Evolutionary conservation across 768 basidiomycete genomes (phyloP).

Genomic region (Mycena haematopus): DNA sequence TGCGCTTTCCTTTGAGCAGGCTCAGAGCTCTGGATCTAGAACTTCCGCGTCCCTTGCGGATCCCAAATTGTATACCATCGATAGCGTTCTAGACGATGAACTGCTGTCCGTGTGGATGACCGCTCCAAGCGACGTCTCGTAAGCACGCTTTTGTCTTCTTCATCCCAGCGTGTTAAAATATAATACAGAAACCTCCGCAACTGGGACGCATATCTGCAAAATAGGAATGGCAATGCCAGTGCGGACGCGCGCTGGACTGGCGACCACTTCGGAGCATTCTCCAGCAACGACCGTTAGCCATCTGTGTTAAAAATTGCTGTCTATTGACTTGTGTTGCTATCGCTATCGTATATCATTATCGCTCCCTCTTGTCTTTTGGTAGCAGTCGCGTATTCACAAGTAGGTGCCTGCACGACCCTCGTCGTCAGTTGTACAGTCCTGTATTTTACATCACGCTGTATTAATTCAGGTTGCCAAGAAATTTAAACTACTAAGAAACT

Average conservation of each 20-base stretch:
- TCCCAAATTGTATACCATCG: not conserved
- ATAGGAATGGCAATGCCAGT: not conserved
- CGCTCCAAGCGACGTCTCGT: conserved; percentile 13
- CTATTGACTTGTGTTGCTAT: not conserved
- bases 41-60: conserved; percentile 1
- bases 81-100: conserved; percentile 12
- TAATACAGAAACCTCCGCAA: conserved; percentile 1
- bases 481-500: no score
- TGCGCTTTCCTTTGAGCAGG: not conserved
- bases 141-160: not conserved
- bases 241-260: not conserved
- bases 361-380: not conserved
- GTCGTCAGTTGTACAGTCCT: no score
- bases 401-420: no score
- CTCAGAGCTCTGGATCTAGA: not conserved
- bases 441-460: no score
- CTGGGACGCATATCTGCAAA: conserved; percentile 14
- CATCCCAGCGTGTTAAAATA: no score
- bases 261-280: not conserved
- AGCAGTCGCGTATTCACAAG: not conserved
- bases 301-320: not conserved
- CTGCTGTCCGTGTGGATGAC: conserved; percentile 18
- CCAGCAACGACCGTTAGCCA: no score
- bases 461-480: no score
- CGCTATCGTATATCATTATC: not conserved